Evolutionary conservation across 805 yeast genomes (phyloP), one percentile per base, ranked within the genome.

Genomic region (Cephaloascus fragrans): DNA sequence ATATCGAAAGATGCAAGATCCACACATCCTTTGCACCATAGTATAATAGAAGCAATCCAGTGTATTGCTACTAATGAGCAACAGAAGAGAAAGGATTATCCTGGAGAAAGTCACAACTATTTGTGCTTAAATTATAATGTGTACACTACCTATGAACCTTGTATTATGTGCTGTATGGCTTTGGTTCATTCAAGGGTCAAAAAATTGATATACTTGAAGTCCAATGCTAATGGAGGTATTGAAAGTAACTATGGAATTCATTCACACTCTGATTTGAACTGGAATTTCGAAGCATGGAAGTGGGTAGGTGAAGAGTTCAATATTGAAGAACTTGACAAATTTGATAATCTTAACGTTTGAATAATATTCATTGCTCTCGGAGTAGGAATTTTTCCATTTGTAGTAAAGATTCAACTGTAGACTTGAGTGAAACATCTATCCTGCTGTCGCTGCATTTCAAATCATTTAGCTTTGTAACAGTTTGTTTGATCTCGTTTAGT

Each of bases 131-230:
- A 80, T 39, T 70, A 77, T 46, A 79, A 84, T 44, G 87, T 93
- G 0, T 87, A 83, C 52, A 83, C 94, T 1, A 83, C 96, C 0
- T 95, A 88, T 54, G 98, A 93, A 56, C 98, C 98, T 0, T 93
- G 98, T 51, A 75, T 86, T 0, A 93, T 90, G 97, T 93, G 98
- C 52, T 63, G 85, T 4, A 93, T 93, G 98, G 97, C 97, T 0
- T 64, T 93, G 32, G 80, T 89, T 9, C 98, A 93, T 55, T 90
- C 97, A 1, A 67, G 98, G 37, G 72, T 93, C 0, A 71, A 77
- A 14, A 66, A 87, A 38, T 61, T 90, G 26, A 61, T 84, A 1
- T 90, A 79, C 57, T 47, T 83, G 15, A 60, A 62, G 32, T 61
- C 72, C 2, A 69, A 73, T 5, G 23, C 34, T 3, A 43, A 52